Evolutionary conservation across 2,329 filamentous ascomycete genomes (phyloP).

Genomic region (Sporothrix brunneoviolacea): DNA sequence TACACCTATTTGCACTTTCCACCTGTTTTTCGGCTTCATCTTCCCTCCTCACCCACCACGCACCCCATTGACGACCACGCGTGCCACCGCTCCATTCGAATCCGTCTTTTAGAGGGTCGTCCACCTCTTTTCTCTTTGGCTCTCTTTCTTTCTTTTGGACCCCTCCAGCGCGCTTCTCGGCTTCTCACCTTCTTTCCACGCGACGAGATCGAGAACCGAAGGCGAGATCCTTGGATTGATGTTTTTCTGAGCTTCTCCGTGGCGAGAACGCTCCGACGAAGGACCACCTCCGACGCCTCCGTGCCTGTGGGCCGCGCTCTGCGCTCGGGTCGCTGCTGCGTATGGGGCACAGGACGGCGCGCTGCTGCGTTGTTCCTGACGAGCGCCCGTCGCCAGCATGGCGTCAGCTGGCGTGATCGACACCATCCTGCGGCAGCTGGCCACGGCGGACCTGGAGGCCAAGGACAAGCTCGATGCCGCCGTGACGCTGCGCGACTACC

Average conservation of each 20-base stretch:
- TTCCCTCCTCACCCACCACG: too few species aligned
- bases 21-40: too few species aligned
- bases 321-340: neutral
- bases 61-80: neutral
- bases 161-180: too few species aligned
- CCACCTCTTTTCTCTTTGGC: neutral
- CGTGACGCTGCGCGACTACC: slow-evolving; percentile 78
- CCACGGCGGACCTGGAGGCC: slow-evolving; percentile 51
- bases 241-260: too few species aligned
- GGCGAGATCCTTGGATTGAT: too few species aligned
- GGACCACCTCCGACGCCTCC: too few species aligned
- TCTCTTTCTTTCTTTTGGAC: neutral
- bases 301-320: too few species aligned
- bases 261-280: too few species aligned
- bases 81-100: neutral
- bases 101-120: neutral
- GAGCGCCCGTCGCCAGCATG: slow-evolving; percentile 49
- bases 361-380: too few species aligned
- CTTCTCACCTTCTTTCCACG: neutral
- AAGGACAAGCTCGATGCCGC: slow-evolving; percentile 77
- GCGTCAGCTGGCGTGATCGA: slow-evolving; percentile 55
- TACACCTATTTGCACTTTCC: slow-evolving; percentile 1
- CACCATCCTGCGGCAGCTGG: slow-evolving; percentile 52
- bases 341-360: too few species aligned
- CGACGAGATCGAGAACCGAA: too few species aligned